A percentile compares a stretch with the other conserved stretches of the same genome.
Conservation (phyloP, 257 asterid genomes). For the Nicotiana attenuata region DNA sequence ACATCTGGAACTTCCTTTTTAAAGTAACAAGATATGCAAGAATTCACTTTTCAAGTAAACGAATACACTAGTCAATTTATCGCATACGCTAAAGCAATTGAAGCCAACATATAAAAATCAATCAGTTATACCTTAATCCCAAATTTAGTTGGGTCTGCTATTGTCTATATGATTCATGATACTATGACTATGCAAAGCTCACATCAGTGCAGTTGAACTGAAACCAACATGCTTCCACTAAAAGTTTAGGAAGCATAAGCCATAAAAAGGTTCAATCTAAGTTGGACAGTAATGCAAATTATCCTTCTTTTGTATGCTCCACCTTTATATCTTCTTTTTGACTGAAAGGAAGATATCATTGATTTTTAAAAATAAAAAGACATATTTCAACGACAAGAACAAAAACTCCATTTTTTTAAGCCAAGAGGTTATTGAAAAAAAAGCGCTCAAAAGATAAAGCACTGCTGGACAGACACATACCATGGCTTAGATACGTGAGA, state of each 20-base stretch:
- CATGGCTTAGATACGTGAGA: slow-evolving; percentile 65
- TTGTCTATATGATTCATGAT: not conserved
- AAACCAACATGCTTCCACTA: not conserved
- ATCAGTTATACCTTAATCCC: not conserved
- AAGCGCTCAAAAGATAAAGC: not conserved
- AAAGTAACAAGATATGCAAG: not conserved
- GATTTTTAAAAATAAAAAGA: not conserved
- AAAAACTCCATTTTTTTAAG: not conserved
- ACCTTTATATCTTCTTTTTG: not conserved
- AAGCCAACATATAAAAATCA: not conserved
- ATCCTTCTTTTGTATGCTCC: not conserved
- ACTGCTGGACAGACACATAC: slow-evolving; percentile 36
- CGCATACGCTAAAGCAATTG: not conserved
- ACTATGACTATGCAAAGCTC: not conserved
- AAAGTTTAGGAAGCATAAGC: slow-evolving; percentile 4
- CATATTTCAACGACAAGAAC: not conserved
- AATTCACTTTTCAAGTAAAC: not conserved
- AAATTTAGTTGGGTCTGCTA: not conserved
- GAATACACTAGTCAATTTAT: not conserved
- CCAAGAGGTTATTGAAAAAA: not conserved
- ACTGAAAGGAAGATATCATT: not conserved
- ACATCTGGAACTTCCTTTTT: not conserved
- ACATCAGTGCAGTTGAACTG: not conserved
- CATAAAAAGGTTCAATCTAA: not conserved
- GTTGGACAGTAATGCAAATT: slow-evolving; percentile 4